Evolutionary conservation across 768 basidiomycete species (phyloP).

Genomic region (Rhodocollybia butyracea): DNA sequence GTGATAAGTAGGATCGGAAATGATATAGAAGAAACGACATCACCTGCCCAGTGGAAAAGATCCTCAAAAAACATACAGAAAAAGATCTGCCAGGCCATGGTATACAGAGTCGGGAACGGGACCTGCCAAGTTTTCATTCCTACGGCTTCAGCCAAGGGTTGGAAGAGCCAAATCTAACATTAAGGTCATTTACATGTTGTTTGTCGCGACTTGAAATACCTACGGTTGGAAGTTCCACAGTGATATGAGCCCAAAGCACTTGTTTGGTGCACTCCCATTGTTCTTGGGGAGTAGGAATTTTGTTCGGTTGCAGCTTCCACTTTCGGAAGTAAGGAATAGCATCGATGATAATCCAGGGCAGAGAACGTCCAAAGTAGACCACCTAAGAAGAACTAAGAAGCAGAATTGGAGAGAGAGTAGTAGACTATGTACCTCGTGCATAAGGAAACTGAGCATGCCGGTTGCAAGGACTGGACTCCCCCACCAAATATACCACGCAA

Average conservation of each 20-base stretch:
- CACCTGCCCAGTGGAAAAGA: slow-evolving; percentile 87
- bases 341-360: slow-evolving; percentile 97
- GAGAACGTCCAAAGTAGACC: slow-evolving; percentile 93
- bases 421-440: slow-evolving; percentile 78
- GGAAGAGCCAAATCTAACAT: slow-evolving; percentile 82
- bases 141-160: slow-evolving; percentile 81
- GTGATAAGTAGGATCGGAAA: not conserved
- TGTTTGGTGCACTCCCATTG: slow-evolving; percentile 97
- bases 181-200: not conserved
- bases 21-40: not conserved
- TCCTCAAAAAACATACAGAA: slow-evolving; percentile 97
- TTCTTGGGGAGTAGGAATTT: slow-evolving; percentile 74
- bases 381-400: slow-evolving; percentile 42
- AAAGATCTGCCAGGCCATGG: slow-evolving; percentile 73
- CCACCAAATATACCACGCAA: slow-evolving; percentile 82
- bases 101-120: slow-evolving; percentile 74
- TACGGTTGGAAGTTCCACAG: slow-evolving; percentile 87
- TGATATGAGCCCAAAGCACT: slow-evolving; percentile 93
- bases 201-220: slow-evolving; percentile 24
- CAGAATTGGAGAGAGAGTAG: slow-evolving; percentile 1
- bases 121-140: slow-evolving; percentile 94
- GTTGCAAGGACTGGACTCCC: slow-evolving; percentile 92
- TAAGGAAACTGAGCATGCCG: slow-evolving; percentile 84
- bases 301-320: slow-evolving; percentile 92
- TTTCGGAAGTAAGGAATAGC: slow-evolving; percentile 87